A percentile compares a stretch with the other conserved stretches of the same genome.
phyloP scores from a whole-genome alignment of 176 grass and related monocot species.

The Luzula sylvatica region DNA sequence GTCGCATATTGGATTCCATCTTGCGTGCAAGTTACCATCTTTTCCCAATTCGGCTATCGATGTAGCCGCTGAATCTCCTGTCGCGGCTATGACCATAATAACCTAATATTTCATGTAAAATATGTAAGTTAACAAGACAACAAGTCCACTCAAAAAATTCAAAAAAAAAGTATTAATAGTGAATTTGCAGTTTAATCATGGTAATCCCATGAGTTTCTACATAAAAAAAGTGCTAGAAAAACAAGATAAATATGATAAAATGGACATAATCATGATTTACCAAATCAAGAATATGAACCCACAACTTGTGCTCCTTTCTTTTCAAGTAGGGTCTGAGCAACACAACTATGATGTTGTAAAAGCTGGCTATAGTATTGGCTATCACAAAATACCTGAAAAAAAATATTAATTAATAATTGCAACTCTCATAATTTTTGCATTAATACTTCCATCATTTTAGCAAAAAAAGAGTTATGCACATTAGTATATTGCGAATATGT shows the following conservation, averaged over 20 bases:
- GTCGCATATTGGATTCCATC: constrained; percentile 77
- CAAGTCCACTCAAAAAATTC: not conserved
- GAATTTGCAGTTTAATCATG: no score
- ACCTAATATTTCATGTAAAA: constrained; percentile 30
- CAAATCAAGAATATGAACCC: constrained; percentile 41
- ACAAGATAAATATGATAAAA: no score
- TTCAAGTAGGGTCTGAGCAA: constrained; percentile 18
- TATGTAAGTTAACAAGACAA: not conserved
- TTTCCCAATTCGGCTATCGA: constrained; percentile 68
- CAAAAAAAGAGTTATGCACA: no score
- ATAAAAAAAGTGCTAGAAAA: no score
- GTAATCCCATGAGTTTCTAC: no score
- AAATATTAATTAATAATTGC: not conserved
- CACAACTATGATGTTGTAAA: constrained; percentile 41
- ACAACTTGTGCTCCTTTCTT: constrained; percentile 27
- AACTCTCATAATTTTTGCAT: not conserved
- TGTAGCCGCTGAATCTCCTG: constrained; percentile 33
- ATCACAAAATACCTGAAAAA: constrained; percentile 54
- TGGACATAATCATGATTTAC: constrained; percentile 17
- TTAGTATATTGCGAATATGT: not conserved
- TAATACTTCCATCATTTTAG: not conserved
- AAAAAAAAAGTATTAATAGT: not conserved
- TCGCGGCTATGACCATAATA: constrained; percentile 48
- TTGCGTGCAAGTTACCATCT: constrained; percentile 66
- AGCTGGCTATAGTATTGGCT: constrained; percentile 46